Conservation (phyloP, 345 rosid genomes). For the Syzygium jambos region DNA sequence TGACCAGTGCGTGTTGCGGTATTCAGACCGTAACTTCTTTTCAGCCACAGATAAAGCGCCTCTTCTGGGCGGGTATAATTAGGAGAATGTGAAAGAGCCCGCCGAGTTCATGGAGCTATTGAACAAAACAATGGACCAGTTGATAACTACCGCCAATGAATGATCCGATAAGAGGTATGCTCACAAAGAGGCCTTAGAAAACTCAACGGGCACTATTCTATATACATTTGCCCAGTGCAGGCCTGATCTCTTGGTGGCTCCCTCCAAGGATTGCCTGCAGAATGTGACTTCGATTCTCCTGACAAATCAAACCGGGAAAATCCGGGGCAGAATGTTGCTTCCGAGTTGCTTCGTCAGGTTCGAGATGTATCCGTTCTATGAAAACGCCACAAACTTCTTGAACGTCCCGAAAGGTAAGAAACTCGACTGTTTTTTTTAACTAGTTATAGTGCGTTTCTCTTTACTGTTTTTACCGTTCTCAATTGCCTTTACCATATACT, state of each 20-base stretch:
- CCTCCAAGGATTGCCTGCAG: slow-evolving; percentile 8
- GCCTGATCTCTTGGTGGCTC: not conserved
- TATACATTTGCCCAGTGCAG: slow-evolving; percentile 20
- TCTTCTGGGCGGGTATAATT: not conserved
- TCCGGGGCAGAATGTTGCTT: slow-evolving; percentile 2
- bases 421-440: not conserved
- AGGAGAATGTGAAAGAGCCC: slow-evolving; percentile 2
- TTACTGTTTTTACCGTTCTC: not conserved
- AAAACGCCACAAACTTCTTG: too few species aligned
- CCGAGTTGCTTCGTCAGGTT: slow-evolving; percentile 30
- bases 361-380: slow-evolving; percentile 15
- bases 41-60: slow-evolving; percentile 2
- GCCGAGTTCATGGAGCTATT: not conserved
- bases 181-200: not conserved
- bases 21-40: slow-evolving; percentile 21
- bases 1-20: slow-evolving; percentile 34
- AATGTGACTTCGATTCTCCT: not conserved
- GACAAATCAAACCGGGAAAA: not conserved
- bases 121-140: not conserved
- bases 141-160: not conserved
- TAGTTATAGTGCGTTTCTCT: not conserved
- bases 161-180: not conserved
- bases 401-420: not conserved
- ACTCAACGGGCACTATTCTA: not conserved
- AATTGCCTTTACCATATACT: not conserved